Base-by-base conservation (phyloP, 2,329 filamentous ascomycete genomes). In the Lachnum nothofagi region DNA sequence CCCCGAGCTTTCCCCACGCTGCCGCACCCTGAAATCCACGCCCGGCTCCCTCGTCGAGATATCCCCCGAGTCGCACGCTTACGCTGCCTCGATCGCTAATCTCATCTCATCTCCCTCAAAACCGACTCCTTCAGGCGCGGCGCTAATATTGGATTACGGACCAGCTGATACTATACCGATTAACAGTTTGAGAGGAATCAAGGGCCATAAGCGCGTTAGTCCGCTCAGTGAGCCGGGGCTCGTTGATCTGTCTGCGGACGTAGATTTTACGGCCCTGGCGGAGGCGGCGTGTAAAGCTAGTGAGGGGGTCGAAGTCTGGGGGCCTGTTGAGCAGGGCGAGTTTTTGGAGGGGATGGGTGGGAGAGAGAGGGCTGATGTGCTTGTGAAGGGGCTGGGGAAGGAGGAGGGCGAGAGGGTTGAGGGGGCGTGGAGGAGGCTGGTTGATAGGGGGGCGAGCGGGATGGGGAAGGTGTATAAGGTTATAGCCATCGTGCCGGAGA, bases 391-490 rank as follows among this genome's bases (percentile, higher is more conserved):
- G 2, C 60, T 67, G 4, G 69, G 72, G 52, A 70, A 75, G 31
- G 73, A 78, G 51, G 75, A 74, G 54, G 78, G 70, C 24, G 74
- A 73, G 57, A 79, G 81, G 44, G 74, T 96, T 25, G 82, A 89
- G 56, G 79, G 74, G 54, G 84, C 86, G 0, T 94, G 89, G 80
- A 85, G 80, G 70, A 76, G 93, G 53, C 71, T 98, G 44, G 80
- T 96, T n/a, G 91, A 95, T 66, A 76, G 82, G 35, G 85, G 87
- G 0, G 85, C 83, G 1, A 82, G 80, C 44, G 91, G 90, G 0
- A 98, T 98, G 93, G 93, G 93, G 0, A 91, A 85, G 70, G 73
- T 95, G 19, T 98, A 98, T 67, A 96, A 97, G 71, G 91, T 82
- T 20, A 77, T 98, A 76, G 88, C 91, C 10, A 88, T 98, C 60